Conservation (phyloP, 2,329 filamentous ascomycete species). For the Fusarium sacchari region DNA sequence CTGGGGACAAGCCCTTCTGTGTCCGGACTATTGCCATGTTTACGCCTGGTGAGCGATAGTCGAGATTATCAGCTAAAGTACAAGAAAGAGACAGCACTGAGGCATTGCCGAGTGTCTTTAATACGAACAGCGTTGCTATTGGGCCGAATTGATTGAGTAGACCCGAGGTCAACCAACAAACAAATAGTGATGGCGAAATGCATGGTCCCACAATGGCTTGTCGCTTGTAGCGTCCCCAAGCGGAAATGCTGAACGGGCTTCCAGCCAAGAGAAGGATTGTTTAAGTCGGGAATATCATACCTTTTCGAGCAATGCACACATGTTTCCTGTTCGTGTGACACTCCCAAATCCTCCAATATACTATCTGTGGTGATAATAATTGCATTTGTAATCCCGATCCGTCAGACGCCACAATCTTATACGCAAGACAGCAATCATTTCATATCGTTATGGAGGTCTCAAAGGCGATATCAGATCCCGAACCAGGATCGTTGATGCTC, state of each 20-base stretch:
- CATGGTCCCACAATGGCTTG: background rate
- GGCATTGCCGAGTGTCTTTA: too few relatives aligned
- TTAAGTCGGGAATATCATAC: background rate
- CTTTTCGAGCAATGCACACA: background rate
- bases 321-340: background rate
- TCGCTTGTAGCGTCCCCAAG: background rate
- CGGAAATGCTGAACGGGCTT: background rate
- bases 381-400: background rate
- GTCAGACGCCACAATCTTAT: background rate
- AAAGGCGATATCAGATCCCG: background rate
- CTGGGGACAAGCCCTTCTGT: background rate
- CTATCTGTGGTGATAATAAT: background rate
- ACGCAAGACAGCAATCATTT: too few relatives aligned
- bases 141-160: too few relatives aligned
- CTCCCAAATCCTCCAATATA: background rate
- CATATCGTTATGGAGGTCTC: background rate
- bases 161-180: background rate
- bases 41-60: background rate
- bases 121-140: background rate
- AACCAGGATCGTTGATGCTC: background rate
- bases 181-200: background rate
- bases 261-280: background rate
- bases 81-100: background rate
- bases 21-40: too few relatives aligned
- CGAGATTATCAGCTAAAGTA: background rate